A percentile compares a stretch with the other conserved stretches of the same genome.
These are phyloP conservation scores for Phoenix roebelenii DNA, from an alignment of 176 grass and related monocot genomes.

Conservation along the genomic window DNA sequence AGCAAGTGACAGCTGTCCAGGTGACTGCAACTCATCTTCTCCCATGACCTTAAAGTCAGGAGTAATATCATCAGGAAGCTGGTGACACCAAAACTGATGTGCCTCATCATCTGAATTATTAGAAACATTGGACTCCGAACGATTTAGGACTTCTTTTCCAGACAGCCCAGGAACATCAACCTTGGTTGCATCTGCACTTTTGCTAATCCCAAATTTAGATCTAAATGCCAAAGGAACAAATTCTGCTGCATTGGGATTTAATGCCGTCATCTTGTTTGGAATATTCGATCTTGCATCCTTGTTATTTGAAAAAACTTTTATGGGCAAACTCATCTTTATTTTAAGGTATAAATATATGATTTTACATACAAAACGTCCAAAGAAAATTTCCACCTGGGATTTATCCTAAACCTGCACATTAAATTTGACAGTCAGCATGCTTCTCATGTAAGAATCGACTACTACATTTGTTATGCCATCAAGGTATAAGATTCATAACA, in stretches of 20 bases:
- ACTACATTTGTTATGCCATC: too few species aligned
- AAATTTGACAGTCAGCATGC: too few species aligned
- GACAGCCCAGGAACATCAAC: conserved; percentile 32
- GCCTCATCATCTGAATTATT: conserved; percentile 92
- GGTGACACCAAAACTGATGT: conserved; percentile 70
- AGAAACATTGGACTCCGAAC: conserved; percentile 66
- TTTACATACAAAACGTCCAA: conserved; percentile 19
- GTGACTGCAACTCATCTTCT: conserved; percentile 45
- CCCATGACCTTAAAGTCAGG: conserved; percentile 74
- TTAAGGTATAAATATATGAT: conserved; percentile 27
- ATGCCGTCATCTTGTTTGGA: conserved; percentile 50
- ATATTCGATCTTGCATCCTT: conserved; percentile 34
- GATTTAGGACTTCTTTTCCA: conserved; percentile 60
- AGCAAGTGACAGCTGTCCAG: conserved; percentile 60
- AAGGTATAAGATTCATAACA: too few species aligned
- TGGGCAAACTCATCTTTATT: conserved; percentile 68
- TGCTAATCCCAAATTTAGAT: conserved; percentile 33
- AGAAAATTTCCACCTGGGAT: conserved; percentile 18
- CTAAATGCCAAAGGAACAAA: conserved; percentile 73
- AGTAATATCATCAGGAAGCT: conserved; percentile 97
- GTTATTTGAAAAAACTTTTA: conserved; percentile 42
- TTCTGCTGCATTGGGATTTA: conserved; percentile 97
- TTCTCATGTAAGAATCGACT: too few species aligned
- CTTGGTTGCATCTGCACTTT: conserved; percentile 39
- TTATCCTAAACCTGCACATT: conserved; percentile 67